Percentiles rank a stretch among this genome's conserved stretches.
phyloP scores from a whole-genome alignment of 1,284 basidiomycete species.

The Gastroboletus turbinatus region DNA sequence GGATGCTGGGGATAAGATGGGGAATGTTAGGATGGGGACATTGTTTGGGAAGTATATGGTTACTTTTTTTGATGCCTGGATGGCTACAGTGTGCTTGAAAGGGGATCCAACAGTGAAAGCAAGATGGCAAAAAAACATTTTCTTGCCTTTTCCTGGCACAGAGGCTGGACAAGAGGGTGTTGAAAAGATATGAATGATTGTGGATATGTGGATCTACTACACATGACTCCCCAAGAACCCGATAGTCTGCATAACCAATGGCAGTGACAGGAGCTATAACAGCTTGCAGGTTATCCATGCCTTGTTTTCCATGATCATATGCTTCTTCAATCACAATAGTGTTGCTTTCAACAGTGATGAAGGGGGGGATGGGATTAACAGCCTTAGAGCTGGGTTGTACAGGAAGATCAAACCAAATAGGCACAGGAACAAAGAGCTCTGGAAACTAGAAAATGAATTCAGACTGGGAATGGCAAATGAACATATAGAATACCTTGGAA shows the following conservation, averaged over 20 bases:
- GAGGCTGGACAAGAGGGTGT: not conserved
- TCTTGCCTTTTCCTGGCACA: not conserved
- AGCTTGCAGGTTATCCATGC: not conserved
- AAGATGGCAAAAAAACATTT: not conserved
- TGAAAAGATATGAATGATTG: not conserved
- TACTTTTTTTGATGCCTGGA: not conserved
- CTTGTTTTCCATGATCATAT: not conserved
- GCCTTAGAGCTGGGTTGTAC: not conserved
- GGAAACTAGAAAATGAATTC: too few species aligned
- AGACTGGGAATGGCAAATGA: too few species aligned
- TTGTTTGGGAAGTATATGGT: not conserved
- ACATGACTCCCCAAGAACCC: not conserved
- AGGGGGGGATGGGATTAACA: not conserved
- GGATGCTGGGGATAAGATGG: not conserved
- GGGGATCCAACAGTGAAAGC: not conserved
- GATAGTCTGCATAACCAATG: not conserved
- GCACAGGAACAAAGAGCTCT: too few species aligned
- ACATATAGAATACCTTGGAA: too few species aligned
- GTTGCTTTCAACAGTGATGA: not conserved
- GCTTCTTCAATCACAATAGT: not conserved
- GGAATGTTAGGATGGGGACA: not conserved
- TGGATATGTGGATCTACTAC: not conserved
- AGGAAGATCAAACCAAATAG: not conserved
- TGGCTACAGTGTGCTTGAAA: not conserved
- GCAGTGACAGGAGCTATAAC: not conserved